Evolutionary conservation across 305 asterid species (phyloP).

Genomic region (Ilex paraguariensis): DNA sequence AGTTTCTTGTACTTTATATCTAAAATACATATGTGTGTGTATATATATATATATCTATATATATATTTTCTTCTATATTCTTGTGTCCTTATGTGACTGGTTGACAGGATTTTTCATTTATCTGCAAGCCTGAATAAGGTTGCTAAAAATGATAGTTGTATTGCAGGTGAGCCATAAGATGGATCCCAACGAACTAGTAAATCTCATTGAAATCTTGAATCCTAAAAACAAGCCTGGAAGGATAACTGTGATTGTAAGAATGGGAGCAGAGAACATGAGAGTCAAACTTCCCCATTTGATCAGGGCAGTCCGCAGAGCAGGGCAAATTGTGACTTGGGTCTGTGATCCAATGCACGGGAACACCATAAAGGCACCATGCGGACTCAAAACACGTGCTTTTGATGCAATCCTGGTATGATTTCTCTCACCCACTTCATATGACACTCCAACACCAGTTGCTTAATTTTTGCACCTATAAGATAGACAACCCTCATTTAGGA

Average conservation of each 20-base stretch:
- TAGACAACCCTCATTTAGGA: too few relatives aligned
- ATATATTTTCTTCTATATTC: too few relatives aligned
- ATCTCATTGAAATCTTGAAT: conserved; percentile 15
- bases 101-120: too few relatives aligned
- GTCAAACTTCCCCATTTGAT: conserved; percentile 15
- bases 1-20: too few relatives aligned
- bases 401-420: conserved; percentile 13
- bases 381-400: conserved; percentile 12
- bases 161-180: conserved; percentile 18
- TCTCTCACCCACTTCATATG: too few relatives aligned
- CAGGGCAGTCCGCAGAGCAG: conserved; percentile 14
- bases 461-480: too few relatives aligned
- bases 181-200: conserved; percentile 18
- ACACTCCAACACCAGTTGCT: too few relatives aligned
- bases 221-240: conserved; percentile 15
- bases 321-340: conserved; percentile 18
- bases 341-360: conserved; percentile 17
- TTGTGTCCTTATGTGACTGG: too few relatives aligned
- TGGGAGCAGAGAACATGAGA: conserved; percentile 21
- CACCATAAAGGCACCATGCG: conserved; percentile 17
- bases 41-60: too few relatives aligned
- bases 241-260: conserved; percentile 11
- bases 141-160: background rate
- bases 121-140: too few relatives aligned
- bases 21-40: too few relatives aligned